Base-by-base conservation (phyloP, 305 asterid species). In the Fraxinus sp. region DNA sequence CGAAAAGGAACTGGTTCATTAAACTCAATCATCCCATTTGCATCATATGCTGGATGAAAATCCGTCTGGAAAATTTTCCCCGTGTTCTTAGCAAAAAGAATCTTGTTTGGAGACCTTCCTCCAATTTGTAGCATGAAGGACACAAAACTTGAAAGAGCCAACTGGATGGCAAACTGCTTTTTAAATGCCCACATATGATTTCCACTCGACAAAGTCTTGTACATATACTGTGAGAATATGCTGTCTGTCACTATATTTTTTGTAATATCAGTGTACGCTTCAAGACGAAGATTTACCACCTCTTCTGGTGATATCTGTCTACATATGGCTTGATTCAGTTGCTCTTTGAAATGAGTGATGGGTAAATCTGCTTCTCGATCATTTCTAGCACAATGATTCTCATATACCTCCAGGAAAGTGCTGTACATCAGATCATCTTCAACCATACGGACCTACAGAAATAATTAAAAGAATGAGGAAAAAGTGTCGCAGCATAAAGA, bases 351-450 rank as follows among this genome's bases (percentile, higher is more conserved):
- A 83, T 79, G 92, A 20, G 99, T 93, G 81, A 94, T 93, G 0
- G 99, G 99, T 73, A 88, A 87, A 81, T 97, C 99, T 20, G 98
- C 96, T 87, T 97, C 99, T 70, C 97, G 85, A 81, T 93, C 94
- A 80, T 97, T 92, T 86, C 99, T 92, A 78, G 99, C 97, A 92
- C 98, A 97, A 81, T 97, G 97, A 86, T 93, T 97, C 91, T 97
- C 99, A 79, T 97, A 97, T 74, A 97, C 99, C 94, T 97, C 98
- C 20, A 97, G 94, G 87, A 94, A 93, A 79, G 99, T 97, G 92
- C 94, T 97, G 90, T 97, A 95, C 94, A 94, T 95, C 75, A 97
- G 87, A 90, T 97, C 99, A 84, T 97, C 99, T 88, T 97, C 99
- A 70, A 97, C 99, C 98, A 97, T 94, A 68, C 97, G 98, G 64